These are phyloP conservation scores for Candida albicans DNA, from an alignment of 1,139 yeast genomes.

Conservation along the genomic window DNA sequence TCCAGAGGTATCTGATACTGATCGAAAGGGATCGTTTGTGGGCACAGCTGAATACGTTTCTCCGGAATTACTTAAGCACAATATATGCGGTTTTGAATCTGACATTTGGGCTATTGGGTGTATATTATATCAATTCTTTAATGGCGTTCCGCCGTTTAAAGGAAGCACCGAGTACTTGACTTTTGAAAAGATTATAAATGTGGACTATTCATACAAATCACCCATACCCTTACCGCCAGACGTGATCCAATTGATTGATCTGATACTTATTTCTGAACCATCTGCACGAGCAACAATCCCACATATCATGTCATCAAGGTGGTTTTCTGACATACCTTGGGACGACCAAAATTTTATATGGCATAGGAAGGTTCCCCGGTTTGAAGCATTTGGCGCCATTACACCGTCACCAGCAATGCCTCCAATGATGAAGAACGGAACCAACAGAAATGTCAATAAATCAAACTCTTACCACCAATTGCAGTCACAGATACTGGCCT, in stretches of 20 bases:
- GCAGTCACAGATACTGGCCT: constrained; percentile 40
- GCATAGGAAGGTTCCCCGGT: constrained; percentile 48
- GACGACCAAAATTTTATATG: constrained; percentile 42
- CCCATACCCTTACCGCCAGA: constrained; percentile 63
- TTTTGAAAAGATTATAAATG: constrained; percentile 85
- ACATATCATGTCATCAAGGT: constrained; percentile 35
- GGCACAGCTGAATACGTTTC: constrained; percentile 73
- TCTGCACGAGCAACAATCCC: constrained; percentile 32
- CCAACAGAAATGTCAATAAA: constrained; percentile 40
- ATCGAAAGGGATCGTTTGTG: constrained; percentile 73
- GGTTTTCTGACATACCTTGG: constrained; percentile 47
- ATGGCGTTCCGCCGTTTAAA: constrained; percentile 95
- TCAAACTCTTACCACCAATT: constrained; percentile 43
- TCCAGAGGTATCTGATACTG: constrained; percentile 11
- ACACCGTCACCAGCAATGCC: constrained; percentile 28
- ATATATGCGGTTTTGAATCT: constrained; percentile 80
- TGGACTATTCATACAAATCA: constrained; percentile 80
- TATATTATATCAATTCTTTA: constrained; percentile 86
- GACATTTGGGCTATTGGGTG: constrained; percentile 99
- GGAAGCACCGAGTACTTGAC: constrained; percentile 94
- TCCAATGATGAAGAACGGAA: constrained; percentile 40
- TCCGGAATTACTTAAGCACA: constrained; percentile 85
- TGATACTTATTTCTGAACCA: constrained; percentile 55
- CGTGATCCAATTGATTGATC: constrained; percentile 68
- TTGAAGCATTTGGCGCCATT: constrained; percentile 52